Percentiles rank a stretch among this genome's conserved stretches.
These are phyloP conservation scores for Allium sativum DNA, from an alignment of 106 monocot genomes.

Conservation along the genomic window DNA sequence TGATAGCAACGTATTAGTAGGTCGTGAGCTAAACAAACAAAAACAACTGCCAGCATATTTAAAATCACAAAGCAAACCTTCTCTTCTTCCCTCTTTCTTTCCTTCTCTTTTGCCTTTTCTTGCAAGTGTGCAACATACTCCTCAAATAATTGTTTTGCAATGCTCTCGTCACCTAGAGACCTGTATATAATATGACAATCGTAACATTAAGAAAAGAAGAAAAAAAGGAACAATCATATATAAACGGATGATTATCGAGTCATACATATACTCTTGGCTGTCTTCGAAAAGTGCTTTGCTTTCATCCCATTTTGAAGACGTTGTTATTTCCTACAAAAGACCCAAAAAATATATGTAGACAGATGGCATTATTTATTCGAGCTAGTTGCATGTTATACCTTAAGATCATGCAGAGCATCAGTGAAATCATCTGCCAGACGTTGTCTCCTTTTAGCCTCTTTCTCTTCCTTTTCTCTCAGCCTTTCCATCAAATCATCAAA, in stretches of 20 bases:
- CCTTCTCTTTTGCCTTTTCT: conserved; percentile 90
- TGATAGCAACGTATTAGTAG: too few relatives aligned
- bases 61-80: conserved; percentile 30
- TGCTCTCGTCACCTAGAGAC: conserved; percentile 61
- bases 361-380: neutral
- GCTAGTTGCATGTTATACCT: conserved; percentile 22
- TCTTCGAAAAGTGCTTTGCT: conserved; percentile 73
- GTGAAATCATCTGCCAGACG: conserved; percentile 70
- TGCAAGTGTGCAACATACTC: conserved; percentile 69
- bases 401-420: conserved; percentile 66
- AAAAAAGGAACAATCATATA: neutral
- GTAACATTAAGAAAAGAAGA: neutral
- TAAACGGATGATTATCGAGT: neutral
- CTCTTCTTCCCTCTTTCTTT: conserved; percentile 85
- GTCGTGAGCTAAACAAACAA: neutral
- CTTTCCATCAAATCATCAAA: conserved; percentile 84
- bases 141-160: conserved; percentile 79
- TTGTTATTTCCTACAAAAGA: conserved; percentile 64
- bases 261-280: conserved; percentile 78
- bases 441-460: conserved; percentile 79
- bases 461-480: conserved; percentile 79
- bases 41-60: neutral
- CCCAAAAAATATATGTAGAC: neutral
- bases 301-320: conserved; percentile 87
- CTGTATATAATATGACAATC: conserved; percentile 15